These are phyloP conservation scores for Syzygium oleosum DNA, from an alignment of 345 rosid species.

Conservation along the genomic window DNA sequence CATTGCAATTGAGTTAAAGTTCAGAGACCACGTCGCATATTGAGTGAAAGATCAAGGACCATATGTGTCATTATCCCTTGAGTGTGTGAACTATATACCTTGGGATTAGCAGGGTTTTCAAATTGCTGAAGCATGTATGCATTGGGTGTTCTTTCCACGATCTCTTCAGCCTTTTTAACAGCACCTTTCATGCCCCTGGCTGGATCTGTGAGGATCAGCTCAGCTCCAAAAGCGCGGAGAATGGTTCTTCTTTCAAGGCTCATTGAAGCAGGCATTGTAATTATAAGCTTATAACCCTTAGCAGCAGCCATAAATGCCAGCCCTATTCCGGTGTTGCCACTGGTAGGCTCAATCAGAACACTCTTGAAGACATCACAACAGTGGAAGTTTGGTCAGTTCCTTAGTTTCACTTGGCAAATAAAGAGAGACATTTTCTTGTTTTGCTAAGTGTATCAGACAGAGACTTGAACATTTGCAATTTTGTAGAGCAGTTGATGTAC, in stretches of 20 bases:
- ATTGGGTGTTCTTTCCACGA: constrained; percentile 46
- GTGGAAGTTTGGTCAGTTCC: not conserved
- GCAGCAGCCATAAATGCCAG: constrained; percentile 73
- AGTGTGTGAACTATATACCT: constrained; percentile 20
- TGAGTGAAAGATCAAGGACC: too few relatives aligned
- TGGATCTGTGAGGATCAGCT: constrained; percentile 61
- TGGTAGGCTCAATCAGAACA: constrained; percentile 64
- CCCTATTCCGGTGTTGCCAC: constrained; percentile 71
- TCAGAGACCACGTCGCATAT: too few relatives aligned
- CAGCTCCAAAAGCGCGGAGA: constrained; percentile 69
- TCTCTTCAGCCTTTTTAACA: constrained; percentile 61
- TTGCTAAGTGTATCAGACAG: not conserved
- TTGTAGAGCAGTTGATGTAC: not conserved
- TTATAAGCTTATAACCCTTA: constrained; percentile 57
- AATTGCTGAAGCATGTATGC: constrained; percentile 58
- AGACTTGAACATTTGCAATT: not conserved
- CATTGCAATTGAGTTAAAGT: too few relatives aligned
- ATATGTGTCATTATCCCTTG: too few relatives aligned
- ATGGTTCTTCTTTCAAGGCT: constrained; percentile 74
- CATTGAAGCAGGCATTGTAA: constrained; percentile 76
- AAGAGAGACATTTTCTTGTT: not conserved
- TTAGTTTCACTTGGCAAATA: not conserved
- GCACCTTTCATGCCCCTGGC: constrained; percentile 66
- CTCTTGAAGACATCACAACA: constrained; percentile 24
- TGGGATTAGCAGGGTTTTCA: constrained; percentile 68